Conservation (phyloP, 192 early-diverging fungal genomes). For the Coemansia sp. region DNA sequence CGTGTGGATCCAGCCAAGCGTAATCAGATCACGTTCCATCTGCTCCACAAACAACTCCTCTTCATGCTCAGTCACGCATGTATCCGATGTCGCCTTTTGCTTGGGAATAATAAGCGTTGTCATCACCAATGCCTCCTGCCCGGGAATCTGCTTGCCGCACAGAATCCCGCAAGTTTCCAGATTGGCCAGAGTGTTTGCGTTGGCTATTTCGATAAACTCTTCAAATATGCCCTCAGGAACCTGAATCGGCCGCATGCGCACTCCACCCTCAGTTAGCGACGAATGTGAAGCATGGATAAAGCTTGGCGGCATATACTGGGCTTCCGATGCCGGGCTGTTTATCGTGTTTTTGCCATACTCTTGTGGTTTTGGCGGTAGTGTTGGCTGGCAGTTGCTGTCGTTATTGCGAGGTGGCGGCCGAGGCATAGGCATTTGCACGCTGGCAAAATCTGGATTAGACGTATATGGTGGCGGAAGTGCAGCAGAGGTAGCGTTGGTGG, state of each 20-base stretch:
- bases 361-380: constrained; percentile 44
- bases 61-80: constrained; percentile 78
- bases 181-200: constrained; percentile 69
- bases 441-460: no score
- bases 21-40: constrained; percentile 69
- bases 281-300: constrained; percentile 40
- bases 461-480: neutral
- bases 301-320: constrained; percentile 32
- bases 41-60: constrained; percentile 80
- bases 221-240: constrained; percentile 66
- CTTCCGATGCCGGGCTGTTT: neutral
- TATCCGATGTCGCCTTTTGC: constrained; percentile 82
- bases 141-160: constrained; percentile 65
- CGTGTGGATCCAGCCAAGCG: constrained; percentile 90
- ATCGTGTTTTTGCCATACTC: constrained; percentile 24
- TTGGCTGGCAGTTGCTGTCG: neutral
- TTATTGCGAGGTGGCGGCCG: constrained; percentile 1
- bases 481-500: neutral
- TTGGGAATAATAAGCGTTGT: constrained; percentile 87
- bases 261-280: constrained; percentile 55
- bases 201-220: constrained; percentile 70
- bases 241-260: constrained; percentile 63
- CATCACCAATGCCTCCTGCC: constrained; percentile 41
- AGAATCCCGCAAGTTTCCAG: constrained; percentile 88
- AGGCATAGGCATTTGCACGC: constrained; percentile 6